Evolutionary conservation across 1,284 basidiomycete species (phyloP).

Genomic region (Fomitopsis palustris): DNA sequence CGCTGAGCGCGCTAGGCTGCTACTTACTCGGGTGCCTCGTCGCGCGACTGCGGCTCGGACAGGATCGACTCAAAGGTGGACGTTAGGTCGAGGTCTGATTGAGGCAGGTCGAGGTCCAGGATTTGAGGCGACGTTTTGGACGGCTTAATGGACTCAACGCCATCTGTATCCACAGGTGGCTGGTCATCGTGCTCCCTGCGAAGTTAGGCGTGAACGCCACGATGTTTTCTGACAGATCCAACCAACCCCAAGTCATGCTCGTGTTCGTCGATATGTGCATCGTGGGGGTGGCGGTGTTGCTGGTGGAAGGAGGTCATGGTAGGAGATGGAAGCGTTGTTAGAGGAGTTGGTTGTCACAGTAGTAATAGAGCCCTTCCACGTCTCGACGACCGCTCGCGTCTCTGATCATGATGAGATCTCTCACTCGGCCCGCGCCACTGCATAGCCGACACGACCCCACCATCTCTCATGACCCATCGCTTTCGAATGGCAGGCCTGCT

Average conservation of each 20-base stretch:
- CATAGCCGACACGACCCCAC: not conserved
- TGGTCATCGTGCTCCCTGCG: constrained; percentile 4
- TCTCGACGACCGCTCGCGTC: not conserved
- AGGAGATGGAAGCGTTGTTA: not conserved
- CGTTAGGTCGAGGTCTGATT: constrained; percentile 46
- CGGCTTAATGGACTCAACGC: not conserved
- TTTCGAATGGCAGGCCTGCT: too few species aligned
- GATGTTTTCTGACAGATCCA: not conserved
- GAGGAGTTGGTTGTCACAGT: constrained; percentile 1
- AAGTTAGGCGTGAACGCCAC: constrained; percentile 5
- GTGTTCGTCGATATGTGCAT: too few species aligned
- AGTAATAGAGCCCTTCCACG: not conserved
- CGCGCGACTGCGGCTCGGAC: constrained; percentile 10
- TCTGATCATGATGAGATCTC: constrained; percentile 2
- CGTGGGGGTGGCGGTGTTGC: constrained; percentile 4
- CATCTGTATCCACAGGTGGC: not conserved
- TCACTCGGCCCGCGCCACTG: not conserved
- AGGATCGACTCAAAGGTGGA: constrained; percentile 49
- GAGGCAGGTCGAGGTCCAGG: constrained; percentile 49
- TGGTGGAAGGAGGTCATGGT: constrained; percentile 1
- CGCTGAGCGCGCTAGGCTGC: not conserved
- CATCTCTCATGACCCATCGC: too few species aligned
- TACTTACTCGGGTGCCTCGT: constrained; percentile 32
- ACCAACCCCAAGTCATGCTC: constrained; percentile 15
- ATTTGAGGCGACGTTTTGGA: constrained; percentile 10